Percentiles rank a stretch among this genome's conserved stretches.
phyloP scores from a whole-genome alignment of 257 asterid species.

The Striga asiatica region DNA sequence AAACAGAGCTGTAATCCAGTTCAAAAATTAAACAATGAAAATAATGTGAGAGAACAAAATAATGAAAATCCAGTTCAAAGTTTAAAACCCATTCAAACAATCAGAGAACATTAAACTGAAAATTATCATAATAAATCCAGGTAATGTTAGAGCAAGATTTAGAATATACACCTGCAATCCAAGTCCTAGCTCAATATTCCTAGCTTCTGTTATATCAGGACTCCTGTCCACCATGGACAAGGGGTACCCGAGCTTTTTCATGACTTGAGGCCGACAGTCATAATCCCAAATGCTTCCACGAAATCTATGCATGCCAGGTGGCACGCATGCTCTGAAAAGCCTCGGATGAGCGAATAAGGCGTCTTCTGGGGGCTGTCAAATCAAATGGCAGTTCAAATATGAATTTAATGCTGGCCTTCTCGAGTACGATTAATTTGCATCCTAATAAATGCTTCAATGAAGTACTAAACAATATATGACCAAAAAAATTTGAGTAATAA shows the following conservation, averaged over 20 bases:
- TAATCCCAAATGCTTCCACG: constrained; percentile 97
- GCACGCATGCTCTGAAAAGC: constrained; percentile 96
- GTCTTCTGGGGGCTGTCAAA: constrained; percentile 81
- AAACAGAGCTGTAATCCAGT: constrained; percentile 55
- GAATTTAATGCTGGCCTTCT: no score
- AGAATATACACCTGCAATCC: constrained; percentile 75
- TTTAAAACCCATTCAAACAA: no score
- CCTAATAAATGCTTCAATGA: background rate
- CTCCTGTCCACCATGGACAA: constrained; percentile 51
- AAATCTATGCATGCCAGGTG: constrained; percentile 99
- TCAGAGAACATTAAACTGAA: no score
- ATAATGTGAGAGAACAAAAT: background rate
- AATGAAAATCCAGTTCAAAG: no score
- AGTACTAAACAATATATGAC: no score
- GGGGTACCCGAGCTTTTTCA: constrained; percentile 81
- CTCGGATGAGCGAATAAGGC: constrained; percentile 93
- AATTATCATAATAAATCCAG: no score
- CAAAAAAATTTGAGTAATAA: no score
- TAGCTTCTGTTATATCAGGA: constrained; percentile 89
- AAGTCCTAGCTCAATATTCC: constrained; percentile 92
- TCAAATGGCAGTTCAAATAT: constrained; percentile 7
- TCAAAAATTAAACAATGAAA: background rate
- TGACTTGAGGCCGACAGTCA: constrained; percentile 72
- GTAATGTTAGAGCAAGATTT: background rate
- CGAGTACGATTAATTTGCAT: background rate